Evolutionary conservation across 371 early-diverging fungal genomes (phyloP).

Genomic region (Mortierella sp.): DNA sequence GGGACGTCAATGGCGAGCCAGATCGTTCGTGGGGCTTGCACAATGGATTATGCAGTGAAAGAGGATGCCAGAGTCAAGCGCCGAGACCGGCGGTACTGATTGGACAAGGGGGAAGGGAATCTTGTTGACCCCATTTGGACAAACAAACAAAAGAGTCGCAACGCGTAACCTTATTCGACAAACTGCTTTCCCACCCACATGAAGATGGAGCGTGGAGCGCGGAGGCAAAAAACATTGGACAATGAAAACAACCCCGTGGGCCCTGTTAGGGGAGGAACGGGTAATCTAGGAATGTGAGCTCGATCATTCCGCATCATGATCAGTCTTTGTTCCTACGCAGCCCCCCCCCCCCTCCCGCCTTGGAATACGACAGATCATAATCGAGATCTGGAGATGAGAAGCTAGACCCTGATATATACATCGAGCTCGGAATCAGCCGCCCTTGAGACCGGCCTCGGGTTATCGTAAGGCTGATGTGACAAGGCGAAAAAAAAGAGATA

Average conservation of each 20-base stretch:
- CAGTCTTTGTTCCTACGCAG: conserved; percentile 77
- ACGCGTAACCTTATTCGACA: too few relatives aligned
- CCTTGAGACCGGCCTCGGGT: conserved; percentile 68
- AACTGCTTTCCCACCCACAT: too few relatives aligned
- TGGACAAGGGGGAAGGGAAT: conserved; percentile 98
- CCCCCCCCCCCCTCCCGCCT: conserved; percentile 44
- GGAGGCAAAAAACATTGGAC: conserved; percentile 54
- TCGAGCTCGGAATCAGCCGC: conserved; percentile 76
- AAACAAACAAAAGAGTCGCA: conserved; percentile 75
- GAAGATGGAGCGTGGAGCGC: conserved; percentile 68
- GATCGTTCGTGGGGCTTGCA: conserved; percentile 95
- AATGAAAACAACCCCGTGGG: conserved; percentile 84
- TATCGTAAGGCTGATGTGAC: conserved; percentile 68
- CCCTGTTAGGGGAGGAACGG: conserved; percentile 76
- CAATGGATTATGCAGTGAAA: conserved; percentile 85
- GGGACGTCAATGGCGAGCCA: conserved; percentile 80
- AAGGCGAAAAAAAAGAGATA: conserved; percentile 58
- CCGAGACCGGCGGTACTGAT: conserved; percentile 84
- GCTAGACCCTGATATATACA: neutral
- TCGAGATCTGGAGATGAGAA: conserved; percentile 5
- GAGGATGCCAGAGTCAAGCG: conserved; percentile 65
- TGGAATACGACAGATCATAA: conserved; percentile 29
- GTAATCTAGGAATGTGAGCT: conserved; percentile 42
- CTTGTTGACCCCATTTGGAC: conserved; percentile 79
- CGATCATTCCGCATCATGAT: conserved; percentile 72